Evolutionary conservation across 257 asterid species (phyloP).

Genomic region (Fraxinus quadrangulata): DNA sequence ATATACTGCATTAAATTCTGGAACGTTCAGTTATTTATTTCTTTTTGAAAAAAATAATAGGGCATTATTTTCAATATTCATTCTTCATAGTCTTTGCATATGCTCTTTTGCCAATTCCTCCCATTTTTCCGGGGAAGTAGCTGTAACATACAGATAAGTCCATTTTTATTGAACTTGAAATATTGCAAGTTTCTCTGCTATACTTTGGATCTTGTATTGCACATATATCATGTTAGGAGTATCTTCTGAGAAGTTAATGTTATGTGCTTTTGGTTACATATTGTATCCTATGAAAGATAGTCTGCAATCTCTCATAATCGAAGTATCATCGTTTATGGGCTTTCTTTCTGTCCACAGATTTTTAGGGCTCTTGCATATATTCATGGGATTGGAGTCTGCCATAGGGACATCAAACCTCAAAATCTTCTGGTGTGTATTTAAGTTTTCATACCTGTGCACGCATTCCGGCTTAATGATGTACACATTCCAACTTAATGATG

Average conservation of each 20-base stretch:
- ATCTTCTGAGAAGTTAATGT: neutral
- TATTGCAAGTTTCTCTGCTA: neutral
- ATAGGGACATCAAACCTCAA: conserved; percentile 90
- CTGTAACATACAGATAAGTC: neutral
- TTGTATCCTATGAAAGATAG: conserved; percentile 17
- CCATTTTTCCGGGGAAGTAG: neutral
- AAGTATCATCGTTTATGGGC: conserved; percentile 2
- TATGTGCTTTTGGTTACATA: conserved; percentile 6
- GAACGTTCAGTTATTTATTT: neutral
- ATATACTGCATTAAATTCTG: neutral
- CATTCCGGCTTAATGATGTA: conserved; percentile 2
- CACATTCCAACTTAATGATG: conserved; percentile 1
- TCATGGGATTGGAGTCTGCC: conserved; percentile 83
- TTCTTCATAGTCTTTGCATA: neutral
- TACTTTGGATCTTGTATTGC: neutral
- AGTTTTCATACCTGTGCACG: neutral
- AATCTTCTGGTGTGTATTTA: conserved; percentile 66
- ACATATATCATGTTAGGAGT: neutral
- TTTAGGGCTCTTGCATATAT: conserved; percentile 82
- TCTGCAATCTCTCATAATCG: conserved; percentile 14
- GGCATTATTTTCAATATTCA: neutral
- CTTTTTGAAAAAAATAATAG: neutral
- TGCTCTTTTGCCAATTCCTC: neutral
- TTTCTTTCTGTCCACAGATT: conserved; percentile 47
- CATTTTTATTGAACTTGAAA: neutral